phyloP scores from a whole-genome alignment of 176 grass and related monocot genomes.

The Ampelocalamus luodianensis region DNA sequence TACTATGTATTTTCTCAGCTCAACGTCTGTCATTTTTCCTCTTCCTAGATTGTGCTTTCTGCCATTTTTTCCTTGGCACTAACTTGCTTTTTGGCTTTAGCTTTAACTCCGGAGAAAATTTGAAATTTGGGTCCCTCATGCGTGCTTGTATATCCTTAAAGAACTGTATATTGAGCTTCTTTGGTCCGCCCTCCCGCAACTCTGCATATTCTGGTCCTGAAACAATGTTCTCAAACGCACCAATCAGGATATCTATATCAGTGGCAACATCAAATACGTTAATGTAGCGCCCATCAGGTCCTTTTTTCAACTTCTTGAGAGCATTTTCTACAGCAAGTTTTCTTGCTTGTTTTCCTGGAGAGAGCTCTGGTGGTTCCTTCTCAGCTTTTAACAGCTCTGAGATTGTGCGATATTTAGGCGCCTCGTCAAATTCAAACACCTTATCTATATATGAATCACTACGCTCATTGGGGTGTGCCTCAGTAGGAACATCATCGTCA shows the following conservation, averaged over 20 bases:
- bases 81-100: conserved; percentile 91
- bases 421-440: conserved; percentile 93
- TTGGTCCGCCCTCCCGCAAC: conserved; percentile 80
- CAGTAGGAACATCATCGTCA: conserved; percentile 72
- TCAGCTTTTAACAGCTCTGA: conserved; percentile 82
- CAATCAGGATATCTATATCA: conserved; percentile 95
- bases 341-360: conserved; percentile 89
- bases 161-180: conserved; percentile 93
- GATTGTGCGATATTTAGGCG: conserved; percentile 82
- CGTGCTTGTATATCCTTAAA: conserved; percentile 93
- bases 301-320: conserved; percentile 93
- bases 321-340: conserved; percentile 97
- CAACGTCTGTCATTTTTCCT: conserved; percentile 85
- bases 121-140: conserved; percentile 93
- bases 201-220: conserved; percentile 87
- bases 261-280: conserved; percentile 91
- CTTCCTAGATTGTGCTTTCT: conserved; percentile 80
- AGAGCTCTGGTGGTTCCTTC: conserved; percentile 85
- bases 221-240: conserved; percentile 95
- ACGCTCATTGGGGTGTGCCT: conserved; percentile 68
- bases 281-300: conserved; percentile 78
- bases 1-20: conserved; percentile 44
- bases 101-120: conserved; percentile 86
- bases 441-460: conserved; percentile 91
- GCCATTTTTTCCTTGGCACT: conserved; percentile 93